Base-by-base conservation (phyloP, 106 monocot genomes). In the Acanthochlamys bracteata region DNA sequence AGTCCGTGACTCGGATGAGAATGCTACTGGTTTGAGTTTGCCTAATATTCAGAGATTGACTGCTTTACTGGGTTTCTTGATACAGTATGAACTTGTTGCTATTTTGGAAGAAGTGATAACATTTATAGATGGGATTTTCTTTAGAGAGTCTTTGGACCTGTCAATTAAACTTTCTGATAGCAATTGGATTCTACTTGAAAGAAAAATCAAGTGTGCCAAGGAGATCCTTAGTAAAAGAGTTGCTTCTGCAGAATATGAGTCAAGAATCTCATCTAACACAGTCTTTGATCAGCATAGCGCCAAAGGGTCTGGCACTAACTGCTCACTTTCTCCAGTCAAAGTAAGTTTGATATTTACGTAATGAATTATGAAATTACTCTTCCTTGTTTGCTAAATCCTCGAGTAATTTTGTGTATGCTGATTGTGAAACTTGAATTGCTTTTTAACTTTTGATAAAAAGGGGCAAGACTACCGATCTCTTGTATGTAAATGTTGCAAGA, bases 1-100 rank as follows among this genome's bases (percentile, higher is more conserved):
- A 70, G 60, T 69, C 19, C 75, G 77, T 56, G 39, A 41, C 1
- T 7, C 24, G 41, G 77, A 73, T 6, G 24, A 21, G 20, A 59
- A 24, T 46, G 55, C 67, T 61, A 25, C 65, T 23, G 10, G 65
- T 45, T 72, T 80, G 9, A 78, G 74, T 66, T 66, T 63, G 16
- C 24, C 57, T 55, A 78, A 86, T 77, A 52, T 80, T 71, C 76
- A 79, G 60, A 89, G 94, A 76, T 64, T 86, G 52, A 79, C 64
- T 42, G 22, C 41, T 59, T 72, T 94, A 24, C 26, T 86, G 25
- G 67, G 59, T 11, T 81, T 76, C 55, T 55, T 84, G 45, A 59
- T 82, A 19, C 46, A 66, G 60, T 81, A 72, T 22, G 57, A 73
- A 21, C 81, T 77, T 60, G 23, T 80, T 17, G 66, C 33, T 51